A percentile compares a stretch with the other conserved stretches of the same genome.
Evolutionary conservation across 2,329 filamentous ascomycete genomes (phyloP).

Genomic region (Stagonosporopsis vannaccii): DNA sequence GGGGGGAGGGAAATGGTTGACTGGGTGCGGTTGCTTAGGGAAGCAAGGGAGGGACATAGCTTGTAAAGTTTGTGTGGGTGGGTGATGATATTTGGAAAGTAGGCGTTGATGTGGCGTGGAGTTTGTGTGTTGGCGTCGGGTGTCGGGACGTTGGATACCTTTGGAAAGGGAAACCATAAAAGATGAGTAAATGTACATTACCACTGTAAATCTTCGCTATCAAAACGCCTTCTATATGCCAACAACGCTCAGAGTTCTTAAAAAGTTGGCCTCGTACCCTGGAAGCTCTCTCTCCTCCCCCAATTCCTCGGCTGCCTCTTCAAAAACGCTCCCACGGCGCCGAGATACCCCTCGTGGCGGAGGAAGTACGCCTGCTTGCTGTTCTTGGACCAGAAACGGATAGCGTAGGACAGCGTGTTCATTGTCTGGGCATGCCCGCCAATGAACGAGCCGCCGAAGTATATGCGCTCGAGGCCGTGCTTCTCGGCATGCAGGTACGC

Average conservation of each 20-base stretch:
- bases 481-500: conserved; percentile 97
- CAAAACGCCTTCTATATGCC: conserved; percentile 2
- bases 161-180: too few species aligned
- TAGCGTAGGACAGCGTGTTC: conserved; percentile 95
- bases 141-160: not conserved
- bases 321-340: conserved; percentile 91
- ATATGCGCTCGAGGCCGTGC: conserved; percentile 88
- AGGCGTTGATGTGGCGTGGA: not conserved
- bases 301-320: conserved; percentile 90
- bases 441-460: conserved; percentile 97
- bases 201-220: not conserved
- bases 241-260: conserved; percentile 4
- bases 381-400: conserved; percentile 96
- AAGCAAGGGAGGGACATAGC: conserved; percentile 22
- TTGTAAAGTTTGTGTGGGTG: not conserved
- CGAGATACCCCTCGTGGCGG: conserved; percentile 93
- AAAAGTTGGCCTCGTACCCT: conserved; percentile 45
- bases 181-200: not conserved
- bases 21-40: conserved; percentile 28
- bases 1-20: conserved; percentile 33
- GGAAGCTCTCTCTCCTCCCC: conserved; percentile 82
- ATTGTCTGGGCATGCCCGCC: conserved; percentile 96
- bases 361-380: conserved; percentile 95
- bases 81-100: not conserved
- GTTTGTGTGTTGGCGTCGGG: not conserved